Evolutionary conservation across 2,329 filamentous ascomycete genomes (phyloP).

Genomic region (Cordyceps tenuipes): DNA sequence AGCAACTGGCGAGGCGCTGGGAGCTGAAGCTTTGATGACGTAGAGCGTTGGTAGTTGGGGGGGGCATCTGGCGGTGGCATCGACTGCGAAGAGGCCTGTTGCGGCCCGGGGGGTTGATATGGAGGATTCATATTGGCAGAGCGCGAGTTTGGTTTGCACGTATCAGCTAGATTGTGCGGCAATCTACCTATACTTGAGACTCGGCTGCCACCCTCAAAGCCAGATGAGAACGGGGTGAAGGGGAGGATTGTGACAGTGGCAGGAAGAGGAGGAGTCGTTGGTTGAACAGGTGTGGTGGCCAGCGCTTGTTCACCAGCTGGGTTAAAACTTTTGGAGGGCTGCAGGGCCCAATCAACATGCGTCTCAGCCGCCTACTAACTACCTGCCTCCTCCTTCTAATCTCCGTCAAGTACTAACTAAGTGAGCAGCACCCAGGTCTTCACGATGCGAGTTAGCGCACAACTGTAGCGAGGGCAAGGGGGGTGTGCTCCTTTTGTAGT

Average conservation of each 20-base stretch:
- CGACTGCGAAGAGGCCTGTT: not conserved
- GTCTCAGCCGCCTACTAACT: not conserved
- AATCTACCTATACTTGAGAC: not conserved
- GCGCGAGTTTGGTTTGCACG: not conserved
- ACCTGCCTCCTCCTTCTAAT: not conserved
- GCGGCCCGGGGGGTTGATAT: slow-evolving; percentile 4
- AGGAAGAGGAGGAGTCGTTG: slow-evolving; percentile 5
- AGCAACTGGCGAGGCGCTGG: slow-evolving; percentile 4
- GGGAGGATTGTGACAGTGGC: not conserved
- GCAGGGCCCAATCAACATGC: not conserved
- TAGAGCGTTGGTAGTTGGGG: slow-evolving; percentile 2
- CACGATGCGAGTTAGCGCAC: not conserved
- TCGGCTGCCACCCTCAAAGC: not conserved
- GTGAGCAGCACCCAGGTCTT: not conserved
- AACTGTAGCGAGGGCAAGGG: no score
- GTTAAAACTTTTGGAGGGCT: not conserved
- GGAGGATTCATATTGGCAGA: slow-evolving; percentile 5
- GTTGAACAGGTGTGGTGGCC: not conserved
- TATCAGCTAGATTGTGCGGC: not conserved
- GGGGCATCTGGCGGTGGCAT: not conserved
- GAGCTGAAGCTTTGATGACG: not conserved
- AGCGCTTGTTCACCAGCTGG: not conserved
- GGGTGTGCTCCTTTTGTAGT: no score
- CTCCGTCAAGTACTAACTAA: not conserved
- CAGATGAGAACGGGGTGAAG: not conserved